Percentiles rank a stretch among this genome's conserved stretches.
phyloP scores from a whole-genome alignment of 257 asterid species.

The Solanum pimpinellifolium region DNA sequence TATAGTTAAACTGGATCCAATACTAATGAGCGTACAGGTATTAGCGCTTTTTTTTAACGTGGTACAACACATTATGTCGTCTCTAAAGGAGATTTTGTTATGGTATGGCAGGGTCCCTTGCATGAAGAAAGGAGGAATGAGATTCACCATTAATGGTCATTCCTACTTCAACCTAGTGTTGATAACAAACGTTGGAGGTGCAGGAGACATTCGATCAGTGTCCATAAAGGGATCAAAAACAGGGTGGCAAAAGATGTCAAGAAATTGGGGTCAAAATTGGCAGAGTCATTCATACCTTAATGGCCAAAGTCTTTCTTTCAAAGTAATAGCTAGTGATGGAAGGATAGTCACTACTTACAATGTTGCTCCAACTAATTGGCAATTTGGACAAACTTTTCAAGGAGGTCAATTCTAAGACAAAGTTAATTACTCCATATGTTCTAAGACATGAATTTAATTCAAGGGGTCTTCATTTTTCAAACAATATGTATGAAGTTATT shows the following conservation, averaged over 20 bases:
- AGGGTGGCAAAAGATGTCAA: conserved; percentile 35
- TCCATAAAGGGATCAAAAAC: conserved; percentile 34
- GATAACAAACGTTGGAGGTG: conserved; percentile 47
- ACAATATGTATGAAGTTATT: not conserved
- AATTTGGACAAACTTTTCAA: conserved; percentile 47
- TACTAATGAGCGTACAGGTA: not conserved
- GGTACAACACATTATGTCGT: not conserved
- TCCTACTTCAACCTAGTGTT: conserved; percentile 38
- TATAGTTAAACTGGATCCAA: not conserved
- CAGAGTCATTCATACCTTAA: conserved; percentile 26
- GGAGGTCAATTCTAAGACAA: conserved; percentile 11
- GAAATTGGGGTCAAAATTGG: conserved; percentile 68
- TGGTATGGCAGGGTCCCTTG: conserved; percentile 26
- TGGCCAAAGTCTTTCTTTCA: conserved; percentile 39
- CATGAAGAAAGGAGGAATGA: conserved; percentile 37
- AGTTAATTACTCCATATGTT: not conserved
- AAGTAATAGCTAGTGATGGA: conserved; percentile 37
- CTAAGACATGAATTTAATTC: not conserved
- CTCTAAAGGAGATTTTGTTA: not conserved
- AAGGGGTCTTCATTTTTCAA: not conserved
- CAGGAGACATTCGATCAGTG: conserved; percentile 39
- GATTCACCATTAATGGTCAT: conserved; percentile 47
- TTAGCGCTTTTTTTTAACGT: not conserved
- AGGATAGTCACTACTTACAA: conserved; percentile 18
- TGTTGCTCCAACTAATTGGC: conserved; percentile 33